Base-by-base conservation (phyloP, 495 filamentous ascomycete species). In the Podospora sp. region DNA sequence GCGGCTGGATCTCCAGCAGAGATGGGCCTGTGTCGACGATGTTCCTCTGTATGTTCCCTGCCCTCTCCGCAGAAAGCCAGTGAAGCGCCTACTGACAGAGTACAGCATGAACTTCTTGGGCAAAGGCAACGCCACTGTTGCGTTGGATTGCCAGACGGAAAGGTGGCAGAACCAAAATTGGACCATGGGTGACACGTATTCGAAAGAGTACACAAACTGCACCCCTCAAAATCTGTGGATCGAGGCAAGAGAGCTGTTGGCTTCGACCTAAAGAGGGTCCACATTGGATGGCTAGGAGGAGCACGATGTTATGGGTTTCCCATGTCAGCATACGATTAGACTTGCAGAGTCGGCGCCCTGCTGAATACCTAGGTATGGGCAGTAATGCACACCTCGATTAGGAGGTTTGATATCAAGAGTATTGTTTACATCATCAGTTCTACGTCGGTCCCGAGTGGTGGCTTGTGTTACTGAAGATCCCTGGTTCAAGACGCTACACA, bases 91-190 rank as follows among this genome's bases (percentile, higher is more conserved):
- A n/a, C 56, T 62, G 29, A 57, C 29, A 24, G n/a, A 8, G 8
- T 36, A 9, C 22, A 46, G n/a, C 66, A 64, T 11, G 18, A 16
- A 11, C 21, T 67, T 70, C 53, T 52, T 60, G 16, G 68, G 59
- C 20, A 36, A 36, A 12, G 68, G 63, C 0, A 60, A 25, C 1
- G 52, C 55, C 27, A 68, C 74, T 26, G 59, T 80, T 21, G 69
- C 67, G 20, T 72, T 80, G 22, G 57, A 60, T 20, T 81, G 79
- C 73, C 72, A 65, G 0, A 74, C 75, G n/a, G 65, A 63, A 21
- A 71, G 64, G 0, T 76, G 70, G 70, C 62, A 71, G 67, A 80
- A 81, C 66, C 73, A 69, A 12, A 67, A 79, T 71, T 81, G 79
- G 78, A 69, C 66, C 0, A 57, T 65, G 21, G 79, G 78, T 12